Evolutionary conservation across 148 eudicot genomes (phyloP).

Genomic region (Spergularia marina): DNA sequence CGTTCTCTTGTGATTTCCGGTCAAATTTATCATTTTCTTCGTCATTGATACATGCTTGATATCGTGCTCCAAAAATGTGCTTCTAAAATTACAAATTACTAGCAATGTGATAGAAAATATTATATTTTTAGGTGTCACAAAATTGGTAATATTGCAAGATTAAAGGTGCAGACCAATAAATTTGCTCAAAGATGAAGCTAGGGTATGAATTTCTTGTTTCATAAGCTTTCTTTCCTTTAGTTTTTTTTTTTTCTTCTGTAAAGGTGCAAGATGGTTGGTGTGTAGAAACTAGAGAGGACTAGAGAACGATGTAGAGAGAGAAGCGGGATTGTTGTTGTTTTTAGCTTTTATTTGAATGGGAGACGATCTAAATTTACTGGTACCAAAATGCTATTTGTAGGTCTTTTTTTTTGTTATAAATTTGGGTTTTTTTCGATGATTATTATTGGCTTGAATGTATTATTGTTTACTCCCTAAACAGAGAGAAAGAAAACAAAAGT

Average conservation of each 20-base stretch:
- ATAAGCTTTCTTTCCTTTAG: background rate
- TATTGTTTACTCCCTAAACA: too few relatives aligned
- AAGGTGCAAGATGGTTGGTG: slow-evolving; percentile 15
- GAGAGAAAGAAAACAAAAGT: too few relatives aligned
- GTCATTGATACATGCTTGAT: slow-evolving; percentile 18
- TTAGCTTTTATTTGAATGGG: slow-evolving; percentile 17
- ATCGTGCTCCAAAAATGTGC: background rate
- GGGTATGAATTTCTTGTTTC: background rate
- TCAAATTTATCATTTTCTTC: slow-evolving; percentile 12
- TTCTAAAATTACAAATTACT: too few relatives aligned
- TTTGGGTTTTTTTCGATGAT: too few relatives aligned
- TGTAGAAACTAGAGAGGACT: background rate
- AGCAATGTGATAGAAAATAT: background rate
- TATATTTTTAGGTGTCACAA: background rate
- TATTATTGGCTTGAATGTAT: too few relatives aligned
- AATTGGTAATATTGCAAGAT: too few relatives aligned
- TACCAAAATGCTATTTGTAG: background rate
- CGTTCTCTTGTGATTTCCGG: background rate
- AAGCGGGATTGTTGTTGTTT: slow-evolving; percentile 20
- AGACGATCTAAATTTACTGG: background rate
- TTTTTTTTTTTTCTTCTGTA: background rate
- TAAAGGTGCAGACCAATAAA: too few relatives aligned
- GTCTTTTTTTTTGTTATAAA: too few relatives aligned
- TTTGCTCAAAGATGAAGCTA: slow-evolving; percentile 2
- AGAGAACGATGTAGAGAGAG: slow-evolving; percentile 9